These are phyloP conservation scores for Neonectria ditissima DNA, from an alignment of 2,329 filamentous ascomycete species.

Conservation along the genomic window DNA sequence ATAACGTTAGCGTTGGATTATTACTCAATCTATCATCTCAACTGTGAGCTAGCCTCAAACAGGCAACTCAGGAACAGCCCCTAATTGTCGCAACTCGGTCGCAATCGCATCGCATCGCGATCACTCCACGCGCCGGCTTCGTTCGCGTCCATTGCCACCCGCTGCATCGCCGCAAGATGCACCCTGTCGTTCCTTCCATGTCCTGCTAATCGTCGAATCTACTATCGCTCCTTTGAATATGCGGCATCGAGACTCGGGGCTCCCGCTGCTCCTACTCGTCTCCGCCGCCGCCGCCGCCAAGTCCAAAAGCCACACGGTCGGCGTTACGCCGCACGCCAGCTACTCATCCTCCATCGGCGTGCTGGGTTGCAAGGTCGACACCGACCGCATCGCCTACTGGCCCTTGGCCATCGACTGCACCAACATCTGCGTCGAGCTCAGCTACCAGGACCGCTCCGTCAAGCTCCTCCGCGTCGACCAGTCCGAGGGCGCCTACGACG, in stretches of 20 bases:
- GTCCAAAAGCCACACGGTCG: constrained; percentile 40
- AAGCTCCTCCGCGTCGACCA: constrained; percentile 70
- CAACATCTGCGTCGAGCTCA: constrained; percentile 67
- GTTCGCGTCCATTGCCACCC: constrained; percentile 5
- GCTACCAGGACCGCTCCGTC: constrained; percentile 61
- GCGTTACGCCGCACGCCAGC: constrained; percentile 65
- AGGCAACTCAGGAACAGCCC: constrained; percentile 12
- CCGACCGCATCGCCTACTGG: constrained; percentile 72
- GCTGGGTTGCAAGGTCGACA: constrained; percentile 71
- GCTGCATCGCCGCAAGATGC: constrained; percentile 36
- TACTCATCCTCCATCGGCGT: constrained; percentile 71
- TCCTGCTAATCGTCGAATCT: constrained; percentile 15
- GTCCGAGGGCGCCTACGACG: constrained; percentile 68
- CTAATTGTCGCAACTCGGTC: constrained; percentile 16
- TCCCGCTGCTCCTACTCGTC: constrained; percentile 11
- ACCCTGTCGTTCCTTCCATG: constrained; percentile 32
- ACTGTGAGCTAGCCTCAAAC: neutral
- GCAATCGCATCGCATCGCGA: neutral
- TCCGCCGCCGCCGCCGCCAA: constrained; percentile 15
- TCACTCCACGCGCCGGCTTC: constrained; percentile 19
- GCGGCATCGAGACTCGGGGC: constrained; percentile 16
- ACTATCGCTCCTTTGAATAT: constrained; percentile 24
- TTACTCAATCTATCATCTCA: neutral
- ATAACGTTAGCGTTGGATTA: neutral
- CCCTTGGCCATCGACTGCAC: constrained; percentile 65